Conservation (phyloP, 441 rosid genomes). For the Breynia disticha region DNA sequence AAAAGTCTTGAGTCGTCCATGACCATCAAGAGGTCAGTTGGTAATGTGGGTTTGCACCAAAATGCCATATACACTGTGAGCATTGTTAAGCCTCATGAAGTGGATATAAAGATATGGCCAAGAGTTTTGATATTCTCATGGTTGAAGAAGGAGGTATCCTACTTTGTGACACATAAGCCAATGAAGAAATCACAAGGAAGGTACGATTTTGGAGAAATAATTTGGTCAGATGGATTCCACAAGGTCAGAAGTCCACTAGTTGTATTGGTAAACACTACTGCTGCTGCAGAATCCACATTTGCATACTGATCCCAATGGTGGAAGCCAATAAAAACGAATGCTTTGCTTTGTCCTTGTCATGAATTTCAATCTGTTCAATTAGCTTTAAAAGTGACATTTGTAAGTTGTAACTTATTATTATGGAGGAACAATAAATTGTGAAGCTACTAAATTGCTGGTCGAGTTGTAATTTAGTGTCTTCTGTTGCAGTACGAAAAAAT, state of each 20-base stretch:
- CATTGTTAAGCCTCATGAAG: constrained; percentile 41
- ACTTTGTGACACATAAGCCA: constrained; percentile 36
- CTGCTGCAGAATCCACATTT: neutral
- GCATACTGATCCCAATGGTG: too few species aligned
- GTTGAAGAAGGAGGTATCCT: constrained; percentile 28
- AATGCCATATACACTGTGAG: constrained; percentile 28
- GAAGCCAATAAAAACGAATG: too few species aligned
- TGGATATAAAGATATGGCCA: constrained; percentile 54
- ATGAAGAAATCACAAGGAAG: constrained; percentile 34
- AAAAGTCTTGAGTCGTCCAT: constrained; percentile 28
- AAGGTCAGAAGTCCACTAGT: constrained; percentile 50
- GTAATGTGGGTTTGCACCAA: constrained; percentile 37
- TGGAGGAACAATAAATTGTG: too few species aligned
- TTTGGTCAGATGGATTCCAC: constrained; percentile 48
- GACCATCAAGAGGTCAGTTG: constrained; percentile 43
- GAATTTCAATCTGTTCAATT: too few species aligned
- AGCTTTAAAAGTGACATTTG: too few species aligned
- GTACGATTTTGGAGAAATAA: constrained; percentile 45
- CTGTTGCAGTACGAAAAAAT: too few species aligned
- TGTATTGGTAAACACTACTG: constrained; percentile 26
- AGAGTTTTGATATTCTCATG: constrained; percentile 32
- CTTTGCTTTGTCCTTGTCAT: too few species aligned
- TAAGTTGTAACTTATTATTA: too few species aligned
- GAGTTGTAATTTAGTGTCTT: too few species aligned
- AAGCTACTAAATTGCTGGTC: too few species aligned